Evolutionary conservation across 2,329 filamentous ascomycete genomes (phyloP).

Genomic region (Aotearoamyces nothofagi): DNA sequence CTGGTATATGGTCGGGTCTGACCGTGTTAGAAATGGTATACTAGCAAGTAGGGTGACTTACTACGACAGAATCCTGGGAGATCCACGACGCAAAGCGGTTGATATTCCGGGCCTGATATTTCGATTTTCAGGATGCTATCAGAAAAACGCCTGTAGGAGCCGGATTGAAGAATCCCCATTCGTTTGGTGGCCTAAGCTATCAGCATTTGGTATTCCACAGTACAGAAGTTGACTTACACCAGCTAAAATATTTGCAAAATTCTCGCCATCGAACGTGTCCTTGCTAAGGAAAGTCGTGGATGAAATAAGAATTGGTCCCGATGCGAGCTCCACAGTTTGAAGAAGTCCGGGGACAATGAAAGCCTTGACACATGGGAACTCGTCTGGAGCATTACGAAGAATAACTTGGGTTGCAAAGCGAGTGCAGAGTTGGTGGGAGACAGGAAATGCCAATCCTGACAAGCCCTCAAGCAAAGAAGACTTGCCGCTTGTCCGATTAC

Average conservation of each 20-base stretch:
- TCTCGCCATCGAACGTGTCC: slow-evolving; percentile 1
- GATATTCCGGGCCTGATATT: slow-evolving; percentile 19
- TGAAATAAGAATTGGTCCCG: neutral
- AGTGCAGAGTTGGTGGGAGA: slow-evolving; percentile 22
- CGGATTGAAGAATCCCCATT: no score
- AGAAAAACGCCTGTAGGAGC: slow-evolving; percentile 3
- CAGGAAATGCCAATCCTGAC: slow-evolving; percentile 22
- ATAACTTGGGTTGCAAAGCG: slow-evolving; percentile 27
- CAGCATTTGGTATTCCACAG: neutral
- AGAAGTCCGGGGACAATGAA: slow-evolving; percentile 4
- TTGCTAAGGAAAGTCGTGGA: neutral
- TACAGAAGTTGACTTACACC: neutral
- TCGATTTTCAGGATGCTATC: slow-evolving; percentile 3
- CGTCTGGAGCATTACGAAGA: slow-evolving; percentile 10
- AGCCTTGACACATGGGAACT: slow-evolving; percentile 1
- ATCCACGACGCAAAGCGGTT: slow-evolving; percentile 40
- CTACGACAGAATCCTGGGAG: slow-evolving; percentile 37
- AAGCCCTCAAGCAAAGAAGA: slow-evolving; percentile 17
- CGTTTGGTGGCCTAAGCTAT: no score
- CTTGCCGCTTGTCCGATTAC: slow-evolving; percentile 23
- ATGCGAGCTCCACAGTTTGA: neutral
- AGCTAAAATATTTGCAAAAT: slow-evolving; percentile 2
- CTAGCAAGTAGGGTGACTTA: neutral
- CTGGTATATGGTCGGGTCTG: slow-evolving; percentile 16
- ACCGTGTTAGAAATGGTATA: neutral